Percentiles rank a stretch among this genome's conserved stretches.
Evolutionary conservation across 768 basidiomycete genomes (phyloP).

Genomic region (Leccinum barrowsii): DNA sequence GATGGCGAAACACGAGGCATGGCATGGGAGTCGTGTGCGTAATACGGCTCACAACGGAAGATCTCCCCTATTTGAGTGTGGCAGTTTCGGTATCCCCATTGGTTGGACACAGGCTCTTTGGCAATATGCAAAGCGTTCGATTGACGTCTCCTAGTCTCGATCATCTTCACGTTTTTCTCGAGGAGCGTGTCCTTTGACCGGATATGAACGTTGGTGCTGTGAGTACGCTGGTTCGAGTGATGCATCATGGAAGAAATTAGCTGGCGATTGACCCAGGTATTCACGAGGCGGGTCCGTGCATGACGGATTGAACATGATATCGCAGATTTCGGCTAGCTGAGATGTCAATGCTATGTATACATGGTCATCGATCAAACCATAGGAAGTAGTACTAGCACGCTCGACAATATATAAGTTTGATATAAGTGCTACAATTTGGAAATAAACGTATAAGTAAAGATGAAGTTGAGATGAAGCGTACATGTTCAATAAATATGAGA

Average conservation of each 20-base stretch:
- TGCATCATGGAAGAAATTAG: background rate
- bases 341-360: background rate
- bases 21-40: background rate
- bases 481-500: background rate
- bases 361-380: background rate
- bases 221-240: background rate
- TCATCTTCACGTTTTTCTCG: background rate
- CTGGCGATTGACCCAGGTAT: background rate
- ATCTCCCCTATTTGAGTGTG: background rate
- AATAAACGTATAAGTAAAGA: background rate
- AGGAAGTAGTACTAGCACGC: background rate
- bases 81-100: slow-evolving; percentile 1
- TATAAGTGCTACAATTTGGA: background rate
- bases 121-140: background rate
- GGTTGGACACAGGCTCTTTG: background rate
- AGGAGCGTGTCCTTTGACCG: background rate
- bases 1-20: slow-evolving; percentile 14
- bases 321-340: background rate
- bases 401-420: background rate
- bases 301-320: background rate
- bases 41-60: background rate
- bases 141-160: background rate
- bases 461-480: background rate
- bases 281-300: background rate
- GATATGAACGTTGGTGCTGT: background rate